Evolutionary conservation across 106 monocot species (phyloP).

Genomic region (Narthecium ossifragum): DNA sequence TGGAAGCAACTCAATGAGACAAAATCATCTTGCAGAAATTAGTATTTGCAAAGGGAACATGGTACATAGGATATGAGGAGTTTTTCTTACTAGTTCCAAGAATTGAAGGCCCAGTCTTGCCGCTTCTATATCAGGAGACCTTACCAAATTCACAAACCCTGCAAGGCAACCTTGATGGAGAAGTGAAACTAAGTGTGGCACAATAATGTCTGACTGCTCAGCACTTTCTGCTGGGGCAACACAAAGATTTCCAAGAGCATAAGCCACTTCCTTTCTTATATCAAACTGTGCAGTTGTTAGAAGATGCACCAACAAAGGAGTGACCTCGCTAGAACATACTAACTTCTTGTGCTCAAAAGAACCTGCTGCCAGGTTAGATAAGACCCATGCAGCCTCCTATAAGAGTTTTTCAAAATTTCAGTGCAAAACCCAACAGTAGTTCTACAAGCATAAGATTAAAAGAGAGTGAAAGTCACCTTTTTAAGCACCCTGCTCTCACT

Average conservation of each 20-base stretch:
- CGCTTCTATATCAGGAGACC: slow-evolving; percentile 79
- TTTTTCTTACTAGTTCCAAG: slow-evolving; percentile 71
- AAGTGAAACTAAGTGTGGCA: slow-evolving; percentile 53
- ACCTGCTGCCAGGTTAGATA: slow-evolving; percentile 89
- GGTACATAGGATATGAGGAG: background rate
- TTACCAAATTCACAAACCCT: slow-evolving; percentile 78
- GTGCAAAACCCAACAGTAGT: background rate
- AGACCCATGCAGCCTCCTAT: slow-evolving; percentile 89
- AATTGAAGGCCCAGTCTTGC: slow-evolving; percentile 93
- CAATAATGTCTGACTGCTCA: slow-evolving; percentile 48
- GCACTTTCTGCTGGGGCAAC: slow-evolving; percentile 47
- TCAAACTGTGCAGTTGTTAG: slow-evolving; percentile 76
- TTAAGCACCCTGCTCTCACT: slow-evolving; percentile 77
- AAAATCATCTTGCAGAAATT: too few relatives aligned
- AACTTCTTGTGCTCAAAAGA: slow-evolving; percentile 73
- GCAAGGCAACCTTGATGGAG: slow-evolving; percentile 69
- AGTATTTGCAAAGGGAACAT: too few relatives aligned
- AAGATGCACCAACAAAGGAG: slow-evolving; percentile 51
- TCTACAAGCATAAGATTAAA: background rate
- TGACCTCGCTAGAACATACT: slow-evolving; percentile 64
- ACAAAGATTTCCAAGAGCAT: slow-evolving; percentile 83
- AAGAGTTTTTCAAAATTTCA: slow-evolving; percentile 5
- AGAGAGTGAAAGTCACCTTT: slow-evolving; percentile 42
- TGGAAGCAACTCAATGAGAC: too few relatives aligned
- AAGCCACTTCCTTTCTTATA: slow-evolving; percentile 83